These are phyloP conservation scores for Thermochaetoides thermophila DNA, from an alignment of 495 filamentous ascomycete genomes.

Conservation along the genomic window DNA sequence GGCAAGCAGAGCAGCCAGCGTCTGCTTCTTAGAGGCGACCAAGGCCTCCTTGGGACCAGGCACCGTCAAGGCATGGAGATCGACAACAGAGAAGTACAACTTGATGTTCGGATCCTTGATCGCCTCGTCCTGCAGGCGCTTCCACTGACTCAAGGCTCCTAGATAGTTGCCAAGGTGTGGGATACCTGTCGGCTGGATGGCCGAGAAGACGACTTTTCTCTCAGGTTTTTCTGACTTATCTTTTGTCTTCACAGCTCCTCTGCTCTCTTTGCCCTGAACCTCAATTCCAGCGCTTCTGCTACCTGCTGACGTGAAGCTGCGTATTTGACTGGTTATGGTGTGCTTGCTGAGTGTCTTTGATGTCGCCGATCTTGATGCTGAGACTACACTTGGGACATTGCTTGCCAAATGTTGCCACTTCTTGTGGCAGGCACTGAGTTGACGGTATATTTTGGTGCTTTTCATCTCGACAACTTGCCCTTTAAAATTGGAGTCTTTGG, in stretches of 20 bases:
- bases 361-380: background rate
- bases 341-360: too few species aligned
- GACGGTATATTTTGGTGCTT: conserved; percentile 2
- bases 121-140: conserved; percentile 53
- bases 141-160: conserved; percentile 82
- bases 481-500: too few species aligned
- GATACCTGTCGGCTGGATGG: conserved; percentile 88
- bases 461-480: too few species aligned
- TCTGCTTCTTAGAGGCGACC: conserved; percentile 49
- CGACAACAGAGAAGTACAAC: conserved; percentile 73
- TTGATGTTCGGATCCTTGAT: conserved; percentile 31
- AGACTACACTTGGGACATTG: background rate
- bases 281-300: too few species aligned
- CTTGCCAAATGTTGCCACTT: conserved; percentile 1
- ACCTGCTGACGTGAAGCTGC: too few species aligned
- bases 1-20: conserved; percentile 66
- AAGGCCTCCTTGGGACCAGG: conserved; percentile 47
- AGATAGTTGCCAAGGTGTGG: conserved; percentile 97
- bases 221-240: background rate
- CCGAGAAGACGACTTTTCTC: conserved; percentile 60
- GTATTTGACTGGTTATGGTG: too few species aligned
- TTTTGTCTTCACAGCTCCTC: too few species aligned
- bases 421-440: background rate
- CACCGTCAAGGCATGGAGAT: conserved; percentile 82
- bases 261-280: too few species aligned